Evolutionary conservation across 176 grass and related monocot species (phyloP), one percentile per base, ranked within the genome.

Genomic region (Dendrocalamus sinicus): DNA sequence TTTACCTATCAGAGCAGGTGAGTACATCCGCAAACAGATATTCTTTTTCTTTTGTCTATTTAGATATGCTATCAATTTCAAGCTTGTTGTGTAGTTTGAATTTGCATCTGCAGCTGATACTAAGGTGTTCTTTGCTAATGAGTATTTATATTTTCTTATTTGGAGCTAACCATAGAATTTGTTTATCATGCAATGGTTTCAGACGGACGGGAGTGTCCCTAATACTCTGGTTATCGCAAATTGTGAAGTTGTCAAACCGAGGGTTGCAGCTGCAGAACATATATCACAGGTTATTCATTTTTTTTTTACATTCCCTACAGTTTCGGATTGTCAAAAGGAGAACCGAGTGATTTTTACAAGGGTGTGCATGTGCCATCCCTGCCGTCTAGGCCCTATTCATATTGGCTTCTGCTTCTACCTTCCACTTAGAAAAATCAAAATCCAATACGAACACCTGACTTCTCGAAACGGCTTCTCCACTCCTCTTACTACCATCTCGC

Each of bases 1-100:
- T 99, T 75, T 94, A 96, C 84, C 88, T 99, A 45, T 88, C 96
- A 67, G 96, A 98, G 86, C 91, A 95, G 93, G 96, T 57, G 81
- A 88, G 72, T 63, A 57, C 51, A 62, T 63, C 22, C 80, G 22
- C 58, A 83, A 79, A 6, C 32, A 55, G 4, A 35, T 54, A 16
- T 65, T 57, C 16, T 22, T 28, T 64, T 70, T 70, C 6, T 30
- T 23, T 41, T 70, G 41, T 14, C 9, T 24, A 12, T 76, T 15
- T 54, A 51, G 14, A 10, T 0, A 80, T 67, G 43, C 26, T 54
- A 17, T 75, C 58, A 81, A 73, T 16, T 68, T 80, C 44, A 26
- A 79, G 40, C 13, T 79, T 16, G 23, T 22, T 77, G 41, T 35
- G 24, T 48, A 77, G 28, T 40, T 78, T 78, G 22, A 74, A 75